Evolutionary conservation across 2,329 filamentous ascomycete genomes (phyloP), one percentile per base, ranked within the genome.

Genomic region (Drechslerella stenobrocha): DNA sequence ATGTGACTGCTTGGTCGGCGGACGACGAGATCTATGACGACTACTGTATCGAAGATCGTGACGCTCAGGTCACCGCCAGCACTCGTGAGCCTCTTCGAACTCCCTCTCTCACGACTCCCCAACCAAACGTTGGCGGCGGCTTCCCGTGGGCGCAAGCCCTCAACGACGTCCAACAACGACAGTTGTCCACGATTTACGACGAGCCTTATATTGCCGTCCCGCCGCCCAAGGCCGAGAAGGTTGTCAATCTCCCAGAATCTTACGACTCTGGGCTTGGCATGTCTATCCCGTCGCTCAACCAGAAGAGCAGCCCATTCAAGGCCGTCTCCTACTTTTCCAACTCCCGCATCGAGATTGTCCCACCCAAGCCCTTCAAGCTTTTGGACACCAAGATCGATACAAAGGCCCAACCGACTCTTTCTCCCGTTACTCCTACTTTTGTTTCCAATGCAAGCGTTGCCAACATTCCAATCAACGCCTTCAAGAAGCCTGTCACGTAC

Each of bases 131-230:
- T 64, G 79, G 79, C 65, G 89, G 89, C 61, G 87, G 89, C 3
- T 97, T 97, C 82, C 91, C 92, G 1, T 98, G 93, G 93, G 87
- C 90, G 73, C 92, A 93, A 79, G 90, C 89, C 71, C 79, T 97
- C 57, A 89, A 95, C 70, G 85, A 85, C 70, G 89, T 82, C 63
- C 83, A 84, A 28, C 84, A 87, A 74, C 88, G 90, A 70, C 90
- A 95, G 76, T 83, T 97, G 70, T 96, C 90, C 66, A 87, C 82
- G 74, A 96, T 97, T 73, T 87, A 85, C 3, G 84, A 87, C 74
- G 83, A 87, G 72, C 56, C 63, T 53, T 50, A 70, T 50, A 44
- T 69, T 72, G 47, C 70, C 66, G 28, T 73, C 70, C 53, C 69
- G 44, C 40, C 70, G 70, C 35, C 64, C 67, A 18, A 70, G 65